These are phyloP conservation scores for Backusella luteola DNA, from an alignment of 192 early-diverging fungal genomes.

Conservation along the genomic window DNA sequence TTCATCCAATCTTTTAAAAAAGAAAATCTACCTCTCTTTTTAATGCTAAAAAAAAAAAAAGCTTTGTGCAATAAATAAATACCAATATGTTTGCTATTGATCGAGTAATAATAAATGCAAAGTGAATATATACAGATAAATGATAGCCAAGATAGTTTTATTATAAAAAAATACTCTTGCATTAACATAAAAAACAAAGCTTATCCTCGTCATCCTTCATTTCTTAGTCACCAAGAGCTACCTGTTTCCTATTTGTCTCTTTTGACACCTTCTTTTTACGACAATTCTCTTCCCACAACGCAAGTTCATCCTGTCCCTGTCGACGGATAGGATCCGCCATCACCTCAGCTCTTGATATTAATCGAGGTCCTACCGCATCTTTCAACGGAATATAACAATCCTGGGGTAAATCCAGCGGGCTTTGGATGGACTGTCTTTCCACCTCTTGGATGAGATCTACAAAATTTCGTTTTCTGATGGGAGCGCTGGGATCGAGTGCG, in stretches of 20 bases:
- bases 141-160: too few species aligned
- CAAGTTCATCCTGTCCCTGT: constrained; percentile 4
- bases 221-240: not conserved
- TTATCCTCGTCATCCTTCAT: not conserved
- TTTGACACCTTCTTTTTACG: not conserved
- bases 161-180: too few species aligned
- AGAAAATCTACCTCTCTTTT: too few species aligned
- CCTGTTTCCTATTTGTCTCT: not conserved
- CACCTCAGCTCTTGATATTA: constrained; percentile 12
- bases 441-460: not conserved
- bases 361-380: not conserved
- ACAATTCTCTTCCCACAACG: constrained; percentile 9
- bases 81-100: not conserved
- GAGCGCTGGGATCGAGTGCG: not conserved
- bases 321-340: constrained; percentile 14
- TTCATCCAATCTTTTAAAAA: not conserved
- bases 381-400: not conserved
- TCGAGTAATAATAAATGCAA: too few species aligned
- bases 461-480: not conserved
- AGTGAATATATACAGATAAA: too few species aligned
- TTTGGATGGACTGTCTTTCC: not conserved
- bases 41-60: not conserved
- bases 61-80: not conserved
- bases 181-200: not conserved
- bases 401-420: constrained; percentile 1